These are phyloP conservation scores for Tetracentron sinense DNA, from an alignment of 164 flowering plant genomes.

Conservation along the genomic window DNA sequence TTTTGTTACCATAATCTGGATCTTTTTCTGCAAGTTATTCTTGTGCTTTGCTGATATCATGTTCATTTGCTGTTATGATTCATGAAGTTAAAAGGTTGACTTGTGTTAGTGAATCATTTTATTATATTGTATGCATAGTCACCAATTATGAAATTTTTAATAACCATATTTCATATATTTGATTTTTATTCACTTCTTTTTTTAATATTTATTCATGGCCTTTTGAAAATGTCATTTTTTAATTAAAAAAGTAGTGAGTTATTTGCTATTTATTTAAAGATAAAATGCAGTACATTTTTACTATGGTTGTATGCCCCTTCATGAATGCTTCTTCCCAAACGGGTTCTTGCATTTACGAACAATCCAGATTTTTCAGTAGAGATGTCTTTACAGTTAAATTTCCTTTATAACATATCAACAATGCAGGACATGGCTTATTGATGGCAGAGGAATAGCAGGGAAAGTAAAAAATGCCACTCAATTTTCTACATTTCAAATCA, in stretches of 20 bases:
- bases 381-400: not conserved
- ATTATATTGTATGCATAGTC: not conserved
- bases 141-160: not conserved
- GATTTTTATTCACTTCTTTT: too few species aligned
- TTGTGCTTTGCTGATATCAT: not conserved
- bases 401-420: not conserved
- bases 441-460: conserved; percentile 55
- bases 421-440: conserved; percentile 72
- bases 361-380: not conserved
- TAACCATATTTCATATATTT: too few species aligned
- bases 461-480: conserved; percentile 60
- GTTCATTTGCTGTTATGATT: not conserved
- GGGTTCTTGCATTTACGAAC: not conserved
- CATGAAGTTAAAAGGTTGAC: not conserved
- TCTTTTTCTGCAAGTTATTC: not conserved
- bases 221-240: too few species aligned
- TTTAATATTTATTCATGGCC: too few species aligned
- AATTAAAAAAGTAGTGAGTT: too few species aligned
- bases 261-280: too few species aligned
- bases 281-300: too few species aligned
- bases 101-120: not conserved
- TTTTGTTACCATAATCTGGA: not conserved
- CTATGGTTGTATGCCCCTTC: not conserved
- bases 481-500: conserved; percentile 36
- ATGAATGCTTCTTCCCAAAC: not conserved